Evolutionary conservation across 805 yeast genomes (phyloP).

Genomic region (Saccharomyces eubayanus): DNA sequence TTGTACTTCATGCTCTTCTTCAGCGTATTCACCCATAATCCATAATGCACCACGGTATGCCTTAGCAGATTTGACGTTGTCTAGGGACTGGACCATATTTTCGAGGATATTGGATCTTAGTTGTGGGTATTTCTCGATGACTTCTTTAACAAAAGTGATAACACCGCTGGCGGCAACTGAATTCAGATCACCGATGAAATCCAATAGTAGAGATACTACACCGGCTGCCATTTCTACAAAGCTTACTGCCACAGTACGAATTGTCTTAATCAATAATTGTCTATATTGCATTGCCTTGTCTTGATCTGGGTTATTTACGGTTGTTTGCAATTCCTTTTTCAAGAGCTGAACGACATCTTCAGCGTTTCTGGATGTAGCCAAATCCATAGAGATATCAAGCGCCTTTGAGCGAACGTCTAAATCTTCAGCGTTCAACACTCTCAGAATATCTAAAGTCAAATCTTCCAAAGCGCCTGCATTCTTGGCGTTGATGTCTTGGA

Average conservation of each 20-base stretch:
- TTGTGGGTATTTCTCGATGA: conserved; percentile 82
- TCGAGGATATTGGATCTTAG: conserved; percentile 56
- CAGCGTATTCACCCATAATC: conserved; percentile 89
- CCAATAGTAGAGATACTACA: conserved; percentile 82
- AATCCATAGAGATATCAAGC: conserved; percentile 68
- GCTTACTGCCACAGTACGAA: conserved; percentile 78
- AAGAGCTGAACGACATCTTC: conserved; percentile 88
- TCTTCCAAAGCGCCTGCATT: conserved; percentile 82
- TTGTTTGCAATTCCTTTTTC: conserved; percentile 79
- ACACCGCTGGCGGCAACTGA: conserved; percentile 84
- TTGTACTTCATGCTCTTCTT: conserved; percentile 63
- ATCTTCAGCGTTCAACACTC: conserved; percentile 82
- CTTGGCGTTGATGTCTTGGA: conserved; percentile 61
- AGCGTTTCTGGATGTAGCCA: conserved; percentile 80
- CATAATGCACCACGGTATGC: conserved; percentile 91
- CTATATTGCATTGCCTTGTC: conserved; percentile 83
- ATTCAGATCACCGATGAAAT: conserved; percentile 76
- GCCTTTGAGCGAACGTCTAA: conserved; percentile 86
- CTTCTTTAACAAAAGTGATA: conserved; percentile 85
- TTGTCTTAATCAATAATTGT: conserved; percentile 77
- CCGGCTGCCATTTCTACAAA: conserved; percentile 87
- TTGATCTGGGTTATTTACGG: conserved; percentile 55
- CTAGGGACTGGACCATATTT: conserved; percentile 55
- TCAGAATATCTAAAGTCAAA: conserved; percentile 73
- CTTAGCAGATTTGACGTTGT: conserved; percentile 71